Base-by-base conservation (phyloP, 2,329 filamentous ascomycete species). In the Lecanicillium sp. region DNA sequence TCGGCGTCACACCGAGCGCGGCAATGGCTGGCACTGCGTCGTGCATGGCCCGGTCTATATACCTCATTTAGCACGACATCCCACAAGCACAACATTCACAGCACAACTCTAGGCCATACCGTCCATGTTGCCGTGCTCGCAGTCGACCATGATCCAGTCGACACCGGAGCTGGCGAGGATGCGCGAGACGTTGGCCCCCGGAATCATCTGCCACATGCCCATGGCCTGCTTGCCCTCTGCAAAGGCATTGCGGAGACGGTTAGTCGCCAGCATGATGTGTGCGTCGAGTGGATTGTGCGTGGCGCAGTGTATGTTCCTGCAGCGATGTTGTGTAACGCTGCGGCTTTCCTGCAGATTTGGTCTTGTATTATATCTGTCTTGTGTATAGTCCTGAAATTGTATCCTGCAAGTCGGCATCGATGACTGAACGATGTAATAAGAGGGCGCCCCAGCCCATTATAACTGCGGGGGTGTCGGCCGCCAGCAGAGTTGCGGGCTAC, bases 61-160 rank as follows among this genome's bases (percentile, higher is more conserved):
- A 26, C 35, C 26, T 15, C 14, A 19, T 29, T 49, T 43, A 50
- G 39, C 26, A 30, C 14, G n/a, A n/a, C 26, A 15, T 27, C 27
- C 7, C 40, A 27, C 21, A 40, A 5, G 9, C 10, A 14, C 14
- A 19, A 11, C 19, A 17, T 32, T 23, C 21, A n/a, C 21, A 19
- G 33, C 8, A 44, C 56, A n/a, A n/a, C n/a, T n/a, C n/a, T n/a
- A n/a, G n/a, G n/a, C n/a, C n/a, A 27, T 56, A 70, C 68, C 74
- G 30, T 72, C 71, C 50, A 77, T 64, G 52, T 72, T 74, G 8
- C 75, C 75, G 55, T 78, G 75, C 55, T 75, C 75, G 48, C 73
- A 74, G 52, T 76, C 75, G 43, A 78, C 77, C 61, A 84, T 69
- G 9, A 87, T 77, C 73, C 83, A 86, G 59, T 86, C 83, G 2